phyloP scores from a whole-genome alignment of 2,329 filamentous ascomycete genomes.

The Graphiopsis chlorocephala region DNA sequence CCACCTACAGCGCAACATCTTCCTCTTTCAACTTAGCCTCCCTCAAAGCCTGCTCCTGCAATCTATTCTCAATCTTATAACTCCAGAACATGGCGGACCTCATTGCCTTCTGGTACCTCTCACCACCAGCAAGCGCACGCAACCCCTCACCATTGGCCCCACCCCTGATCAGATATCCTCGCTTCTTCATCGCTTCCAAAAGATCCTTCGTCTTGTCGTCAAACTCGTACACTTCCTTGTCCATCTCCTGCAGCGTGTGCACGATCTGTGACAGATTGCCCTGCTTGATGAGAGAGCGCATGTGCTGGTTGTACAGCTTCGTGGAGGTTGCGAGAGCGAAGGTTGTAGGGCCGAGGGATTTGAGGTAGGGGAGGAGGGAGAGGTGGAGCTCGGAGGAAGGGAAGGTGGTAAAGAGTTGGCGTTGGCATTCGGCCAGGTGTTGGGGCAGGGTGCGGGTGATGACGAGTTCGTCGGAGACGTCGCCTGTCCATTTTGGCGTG shows the following conservation, averaged over 20 bases:
- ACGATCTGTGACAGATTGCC: slow-evolving; percentile 1
- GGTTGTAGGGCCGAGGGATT: slow-evolving; percentile 11
- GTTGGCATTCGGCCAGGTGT: not conserved
- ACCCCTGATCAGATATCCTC: not conserved
- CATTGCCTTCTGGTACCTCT: not conserved
- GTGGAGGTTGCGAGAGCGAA: slow-evolving; percentile 5
- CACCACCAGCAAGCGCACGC: not conserved
- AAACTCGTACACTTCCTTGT: slow-evolving; percentile 14
- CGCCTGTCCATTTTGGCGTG: not conserved
- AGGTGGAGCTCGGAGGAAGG: not conserved
- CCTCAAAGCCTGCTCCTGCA: slow-evolving; percentile 12
- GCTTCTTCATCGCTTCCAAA: not conserved
- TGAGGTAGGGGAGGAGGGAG: slow-evolving; percentile 13
- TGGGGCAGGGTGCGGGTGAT: not conserved
- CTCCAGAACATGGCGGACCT: not conserved
- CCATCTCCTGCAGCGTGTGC: slow-evolving; percentile 13
- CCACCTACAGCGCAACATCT: not conserved
- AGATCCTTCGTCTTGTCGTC: not conserved
- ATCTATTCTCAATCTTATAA: not conserved
- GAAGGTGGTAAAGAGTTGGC: not conserved
- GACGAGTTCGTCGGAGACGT: not conserved
- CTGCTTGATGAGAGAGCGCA: slow-evolving; percentile 3
- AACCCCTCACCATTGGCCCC: not conserved
- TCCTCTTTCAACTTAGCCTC: slow-evolving; percentile 1
- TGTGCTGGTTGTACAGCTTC: slow-evolving; percentile 13